Evolutionary conservation across 208 protist genomes (phyloP).

Genomic region (Crithidia brevicula): DNA sequence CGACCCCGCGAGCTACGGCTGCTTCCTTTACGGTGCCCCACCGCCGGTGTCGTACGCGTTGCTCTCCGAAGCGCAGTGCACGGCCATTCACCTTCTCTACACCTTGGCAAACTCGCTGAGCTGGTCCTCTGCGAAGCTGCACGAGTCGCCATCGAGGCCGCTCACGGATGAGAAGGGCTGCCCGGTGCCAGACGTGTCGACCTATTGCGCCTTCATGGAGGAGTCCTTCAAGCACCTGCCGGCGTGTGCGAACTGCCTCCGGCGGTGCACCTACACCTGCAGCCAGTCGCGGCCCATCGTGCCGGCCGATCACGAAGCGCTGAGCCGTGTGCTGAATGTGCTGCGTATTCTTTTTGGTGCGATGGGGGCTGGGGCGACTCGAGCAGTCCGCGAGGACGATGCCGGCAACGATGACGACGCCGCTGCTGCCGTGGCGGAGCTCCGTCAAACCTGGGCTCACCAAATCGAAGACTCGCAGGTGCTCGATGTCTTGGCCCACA

Average conservation of each 20-base stretch:
- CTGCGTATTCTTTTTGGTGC: conserved; percentile 20
- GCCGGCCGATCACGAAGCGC: conserved; percentile 19
- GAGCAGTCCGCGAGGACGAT: background rate
- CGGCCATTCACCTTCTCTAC: conserved; percentile 21
- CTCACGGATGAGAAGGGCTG: background rate
- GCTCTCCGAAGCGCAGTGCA: conserved; percentile 25
- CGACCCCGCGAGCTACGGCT: background rate
- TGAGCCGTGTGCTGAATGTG: conserved; percentile 14
- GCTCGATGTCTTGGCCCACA: conserved; percentile 20
- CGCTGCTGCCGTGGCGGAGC: background rate
- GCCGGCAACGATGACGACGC: no score
- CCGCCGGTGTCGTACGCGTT: background rate
- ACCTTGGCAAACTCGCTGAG: conserved; percentile 13
- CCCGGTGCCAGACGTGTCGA: background rate
- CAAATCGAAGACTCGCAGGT: conserved; percentile 25
- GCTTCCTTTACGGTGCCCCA: conserved; percentile 2
- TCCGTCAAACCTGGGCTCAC: conserved; percentile 8
- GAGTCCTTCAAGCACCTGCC: conserved; percentile 20
- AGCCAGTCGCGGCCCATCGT: conserved; percentile 16
- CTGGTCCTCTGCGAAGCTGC: background rate
- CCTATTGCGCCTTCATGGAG: conserved; percentile 15
- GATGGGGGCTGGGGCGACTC: conserved; percentile 1
- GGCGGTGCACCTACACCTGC: conserved; percentile 29
- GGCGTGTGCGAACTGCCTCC: conserved; percentile 26
- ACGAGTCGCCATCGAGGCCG: background rate